Evolutionary conservation across 1,139 yeast species (phyloP), one percentile per base, ranked within the genome.

Genomic region (Candida neerlandica): DNA sequence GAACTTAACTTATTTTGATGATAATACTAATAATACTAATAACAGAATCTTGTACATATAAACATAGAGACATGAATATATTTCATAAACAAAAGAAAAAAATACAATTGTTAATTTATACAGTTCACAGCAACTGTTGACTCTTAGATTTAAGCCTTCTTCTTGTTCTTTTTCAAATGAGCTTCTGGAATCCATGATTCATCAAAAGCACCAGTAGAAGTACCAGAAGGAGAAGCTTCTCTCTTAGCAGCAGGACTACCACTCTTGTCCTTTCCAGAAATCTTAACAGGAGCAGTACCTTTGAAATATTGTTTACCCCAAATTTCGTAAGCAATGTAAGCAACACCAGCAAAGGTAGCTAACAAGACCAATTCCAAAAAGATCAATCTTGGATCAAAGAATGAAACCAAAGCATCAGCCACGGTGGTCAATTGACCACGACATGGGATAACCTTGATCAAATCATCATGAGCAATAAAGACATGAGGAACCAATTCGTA

Each of bases 321-420:
- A 41, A 69, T 59, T 46, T 63, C 68, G 67, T 80, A 82, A 48
- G 65, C 62, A 51, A 70, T 61, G 64, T 84, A 86, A 41, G 71
- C 84, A 43, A 78, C 59, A 33, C 72, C 81, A 44, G 71, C 85
- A 38, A 85, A 53, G 11, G 86, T 67, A 18, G 71, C 78, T 11
- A 73, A 60, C 56, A 88, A 71, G 33, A 89, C 61, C 15, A 82
- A 49, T 61, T 84, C 86, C 58, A 86, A 78, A 43, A 87, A 66
- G 54, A 89, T 66, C 61, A 89, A 79, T 65, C 86, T 84, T 27
- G 92, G 94, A 64, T 88, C 82, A 68, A 86, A 84, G 51, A 85
- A 57, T 0, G 96, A 85, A 58, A 90, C 73, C 48, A 85, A 78
- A 35, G 78, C 80, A 58, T 90, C 96, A n/a, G 67, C 66, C 53